These are phyloP conservation scores for Farysia itapuensis DNA, from an alignment of 1,284 basidiomycete species.

Conservation along the genomic window DNA sequence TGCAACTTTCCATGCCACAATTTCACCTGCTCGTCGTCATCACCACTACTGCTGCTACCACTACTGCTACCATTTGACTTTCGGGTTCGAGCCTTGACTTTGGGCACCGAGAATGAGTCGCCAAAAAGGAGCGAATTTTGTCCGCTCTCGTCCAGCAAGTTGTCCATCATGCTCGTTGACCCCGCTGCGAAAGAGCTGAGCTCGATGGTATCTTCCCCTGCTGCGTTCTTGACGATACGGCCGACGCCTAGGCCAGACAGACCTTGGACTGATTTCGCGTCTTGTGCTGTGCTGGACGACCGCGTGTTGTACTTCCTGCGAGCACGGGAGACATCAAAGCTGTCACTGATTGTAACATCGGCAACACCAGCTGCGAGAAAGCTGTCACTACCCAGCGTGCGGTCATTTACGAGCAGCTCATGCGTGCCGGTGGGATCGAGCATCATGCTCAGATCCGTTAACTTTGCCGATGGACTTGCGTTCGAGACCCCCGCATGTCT, in stretches of 20 bases:
- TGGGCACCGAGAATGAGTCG: slow-evolving; percentile 14
- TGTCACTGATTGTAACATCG: slow-evolving; percentile 32
- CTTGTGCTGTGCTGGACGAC: slow-evolving; percentile 14
- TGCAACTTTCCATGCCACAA: not conserved
- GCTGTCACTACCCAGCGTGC: slow-evolving; percentile 2
- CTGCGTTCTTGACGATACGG: slow-evolving; percentile 23
- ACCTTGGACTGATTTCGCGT: slow-evolving; percentile 3
- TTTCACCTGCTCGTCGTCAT: slow-evolving; percentile 9
- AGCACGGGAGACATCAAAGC: slow-evolving; percentile 29
- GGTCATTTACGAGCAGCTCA: slow-evolving; percentile 17
- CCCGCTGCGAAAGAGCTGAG: slow-evolving; percentile 1
- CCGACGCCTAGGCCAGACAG: slow-evolving; percentile 9
- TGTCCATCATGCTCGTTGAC: slow-evolving; percentile 12
- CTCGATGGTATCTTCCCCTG: slow-evolving; percentile 31
- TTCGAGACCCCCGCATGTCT: too few species aligned
- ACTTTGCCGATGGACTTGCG: slow-evolving; percentile 13
- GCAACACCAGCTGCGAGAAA: slow-evolving; percentile 21
- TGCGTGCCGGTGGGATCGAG: slow-evolving; percentile 19
- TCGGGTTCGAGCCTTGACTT: not conserved
- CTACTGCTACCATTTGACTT: not conserved
- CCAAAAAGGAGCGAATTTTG: slow-evolving; percentile 19
- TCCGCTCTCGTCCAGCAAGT: slow-evolving; percentile 31
- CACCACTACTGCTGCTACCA: slow-evolving; percentile 1
- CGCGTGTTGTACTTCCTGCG: slow-evolving; percentile 1
- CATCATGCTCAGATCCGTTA: slow-evolving; percentile 19